These are phyloP conservation scores for Populus alba DNA, from an alignment of 345 rosid genomes.

Conservation along the genomic window DNA sequence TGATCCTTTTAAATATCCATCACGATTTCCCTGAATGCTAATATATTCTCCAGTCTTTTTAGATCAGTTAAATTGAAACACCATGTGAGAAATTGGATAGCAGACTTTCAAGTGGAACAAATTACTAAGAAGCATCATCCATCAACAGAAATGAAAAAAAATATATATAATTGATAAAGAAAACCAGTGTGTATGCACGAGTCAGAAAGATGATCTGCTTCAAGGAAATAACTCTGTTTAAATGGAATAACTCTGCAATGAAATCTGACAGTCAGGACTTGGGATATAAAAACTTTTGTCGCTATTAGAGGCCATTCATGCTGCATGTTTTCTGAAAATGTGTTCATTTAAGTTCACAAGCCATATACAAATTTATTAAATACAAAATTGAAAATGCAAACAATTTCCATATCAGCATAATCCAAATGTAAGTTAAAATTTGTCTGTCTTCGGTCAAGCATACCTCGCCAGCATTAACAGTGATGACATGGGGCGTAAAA, in stretches of 20 bases:
- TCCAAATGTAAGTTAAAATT: not conserved
- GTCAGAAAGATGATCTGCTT: not conserved
- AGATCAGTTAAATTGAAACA: not conserved
- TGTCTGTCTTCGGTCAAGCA: slow-evolving; percentile 1
- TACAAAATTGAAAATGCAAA: not conserved
- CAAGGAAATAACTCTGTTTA: not conserved
- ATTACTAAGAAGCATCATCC: not conserved
- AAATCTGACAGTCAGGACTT: not conserved
- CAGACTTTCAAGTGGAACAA: not conserved
- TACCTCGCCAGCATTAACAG: slow-evolving; percentile 84
- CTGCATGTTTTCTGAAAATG: not conserved
- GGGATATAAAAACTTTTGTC: not conserved
- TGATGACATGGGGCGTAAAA: slow-evolving; percentile 77
- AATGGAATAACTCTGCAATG: not conserved
- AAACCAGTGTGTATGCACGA: not conserved
- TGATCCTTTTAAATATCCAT: not conserved
- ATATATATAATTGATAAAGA: not conserved
- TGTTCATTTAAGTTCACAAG: not conserved
- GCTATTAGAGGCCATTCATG: not conserved
- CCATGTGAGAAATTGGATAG: not conserved
- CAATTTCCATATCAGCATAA: not conserved
- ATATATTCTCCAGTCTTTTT: not conserved
- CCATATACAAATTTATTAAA: not conserved
- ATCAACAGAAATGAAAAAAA: not conserved
- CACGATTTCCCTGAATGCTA: not conserved